Evolutionary conservation across 441 rosid genomes (phyloP).

Genomic region (Croton setiger): DNA sequence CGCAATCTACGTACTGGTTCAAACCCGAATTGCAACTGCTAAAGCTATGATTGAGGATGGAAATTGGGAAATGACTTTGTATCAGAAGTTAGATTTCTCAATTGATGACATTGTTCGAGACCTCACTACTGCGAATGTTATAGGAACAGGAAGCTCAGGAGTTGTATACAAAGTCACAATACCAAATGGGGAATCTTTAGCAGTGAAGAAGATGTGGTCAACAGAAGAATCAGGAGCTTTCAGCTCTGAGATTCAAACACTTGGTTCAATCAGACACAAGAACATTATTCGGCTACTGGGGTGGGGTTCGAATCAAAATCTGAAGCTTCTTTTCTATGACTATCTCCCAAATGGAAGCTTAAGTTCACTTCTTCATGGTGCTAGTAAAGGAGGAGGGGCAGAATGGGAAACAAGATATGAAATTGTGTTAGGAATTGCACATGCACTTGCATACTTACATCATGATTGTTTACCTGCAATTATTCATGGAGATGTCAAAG

Average conservation of each 20-base stretch:
- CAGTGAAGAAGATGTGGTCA: slow-evolving; percentile 97
- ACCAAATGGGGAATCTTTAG: slow-evolving; percentile 69
- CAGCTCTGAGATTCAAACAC: slow-evolving; percentile 70
- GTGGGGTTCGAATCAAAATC: slow-evolving; percentile 67
- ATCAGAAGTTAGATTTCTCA: slow-evolving; percentile 82
- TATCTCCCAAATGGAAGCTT: slow-evolving; percentile 91
- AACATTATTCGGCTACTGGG: slow-evolving; percentile 84
- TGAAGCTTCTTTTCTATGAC: slow-evolving; percentile 83
- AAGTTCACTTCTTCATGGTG: slow-evolving; percentile 86
- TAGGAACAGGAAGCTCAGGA: slow-evolving; percentile 97
- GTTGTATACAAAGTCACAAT: slow-evolving; percentile 73
- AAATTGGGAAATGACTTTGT: slow-evolving; percentile 71
- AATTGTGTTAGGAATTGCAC: slow-evolving; percentile 68
- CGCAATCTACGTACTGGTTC: slow-evolving; percentile 55
- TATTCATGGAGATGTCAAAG: slow-evolving; percentile 87
- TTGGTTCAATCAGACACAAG: slow-evolving; percentile 82
- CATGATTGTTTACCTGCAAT: slow-evolving; percentile 89
- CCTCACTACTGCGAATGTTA: slow-evolving; percentile 69
- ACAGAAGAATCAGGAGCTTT: slow-evolving; percentile 80
- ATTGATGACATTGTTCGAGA: slow-evolving; percentile 55
- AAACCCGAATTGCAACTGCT: slow-evolving; percentile 29
- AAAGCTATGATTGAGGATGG: slow-evolving; percentile 40
- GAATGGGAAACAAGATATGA: slow-evolving; percentile 89
- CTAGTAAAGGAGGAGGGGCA: slow-evolving; percentile 65
- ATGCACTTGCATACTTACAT: slow-evolving; percentile 86